Base-by-base conservation (phyloP, 2,329 filamentous ascomycete species). In the Sporothrix pseudoabietina region DNA sequence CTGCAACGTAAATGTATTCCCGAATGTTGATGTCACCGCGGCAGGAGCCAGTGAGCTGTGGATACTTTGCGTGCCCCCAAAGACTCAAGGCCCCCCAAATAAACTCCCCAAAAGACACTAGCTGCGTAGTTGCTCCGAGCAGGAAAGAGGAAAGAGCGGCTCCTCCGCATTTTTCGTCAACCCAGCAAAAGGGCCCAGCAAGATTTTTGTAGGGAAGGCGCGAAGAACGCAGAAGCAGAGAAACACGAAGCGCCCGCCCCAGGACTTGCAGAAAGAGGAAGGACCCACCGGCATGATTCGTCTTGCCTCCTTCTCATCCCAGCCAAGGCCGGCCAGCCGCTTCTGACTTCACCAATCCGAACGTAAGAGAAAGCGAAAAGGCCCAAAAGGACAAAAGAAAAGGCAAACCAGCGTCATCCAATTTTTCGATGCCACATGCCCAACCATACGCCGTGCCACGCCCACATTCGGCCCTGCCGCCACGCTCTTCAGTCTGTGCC, bases 121-220 rank as follows among this genome's bases (percentile, higher is more conserved):
- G 44, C 22, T 52, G 10, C 26, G 26, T n/a, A 68, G 22, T 47
- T 52, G 26, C 14, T 12, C 65, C 44, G 16, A 52, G 12, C 10
- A 30, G 44, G 26, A 32, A 49, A 68, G 26, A 68, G 63, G 30
- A 41, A 41, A 30, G 52, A 22, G 32, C 49, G 22, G 52, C 55
- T 71, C 52, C 68, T 71, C 69, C 69, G 69, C 69, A 71, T 71
- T 61, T 70, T 22, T 49, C 68, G 54, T 26, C 68, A 44, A 65
- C 59, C 59, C 59, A 65, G 35, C 35, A 44, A 47, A 26, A 54
- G 22, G 47, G 52, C 59, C 35, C 59, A 65, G 35, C 59, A 65
- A 47, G 22, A 47, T 19, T 66, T 47, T 47, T 66, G 61, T 30
- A 47, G 61, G 69, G 68, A 70, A 70, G 49, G 52, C 52, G 52